Conservation (phyloP, 164 flowering plant species). For the Nymphaea thermarum region DNA sequence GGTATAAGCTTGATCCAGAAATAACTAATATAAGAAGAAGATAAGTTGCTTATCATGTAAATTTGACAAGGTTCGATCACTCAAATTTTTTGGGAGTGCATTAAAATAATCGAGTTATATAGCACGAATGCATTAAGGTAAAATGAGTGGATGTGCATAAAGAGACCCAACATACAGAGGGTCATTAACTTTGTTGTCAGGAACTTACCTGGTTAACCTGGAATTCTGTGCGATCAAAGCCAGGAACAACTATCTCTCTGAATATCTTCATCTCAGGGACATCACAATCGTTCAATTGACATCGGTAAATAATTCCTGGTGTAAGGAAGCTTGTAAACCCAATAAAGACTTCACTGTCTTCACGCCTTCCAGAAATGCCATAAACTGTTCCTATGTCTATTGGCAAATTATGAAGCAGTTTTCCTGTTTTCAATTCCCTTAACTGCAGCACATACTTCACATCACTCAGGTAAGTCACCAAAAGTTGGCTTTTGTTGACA, state of each 20-base stretch:
- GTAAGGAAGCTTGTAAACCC: slow-evolving; percentile 79
- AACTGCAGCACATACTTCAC: slow-evolving; percentile 77
- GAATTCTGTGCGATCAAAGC: slow-evolving; percentile 73
- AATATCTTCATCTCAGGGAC: slow-evolving; percentile 72
- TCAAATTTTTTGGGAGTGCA: no score
- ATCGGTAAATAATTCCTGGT: slow-evolving; percentile 85
- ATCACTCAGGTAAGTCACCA: slow-evolving; percentile 83
- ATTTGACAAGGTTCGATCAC: no score
- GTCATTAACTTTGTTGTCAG: no score
- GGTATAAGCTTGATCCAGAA: no score
- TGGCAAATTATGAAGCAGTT: slow-evolving; percentile 63
- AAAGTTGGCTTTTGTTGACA: slow-evolving; percentile 58
- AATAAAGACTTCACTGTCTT: slow-evolving; percentile 54
- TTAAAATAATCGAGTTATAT: no score
- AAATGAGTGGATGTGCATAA: no score
- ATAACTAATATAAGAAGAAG: no score
- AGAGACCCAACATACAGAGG: no score
- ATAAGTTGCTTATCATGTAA: no score
- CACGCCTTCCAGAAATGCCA: slow-evolving; percentile 59
- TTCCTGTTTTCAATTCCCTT: slow-evolving; percentile 75
- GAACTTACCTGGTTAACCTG: slow-evolving; percentile 72
- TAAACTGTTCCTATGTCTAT: slow-evolving; percentile 74
- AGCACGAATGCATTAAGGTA: no score
- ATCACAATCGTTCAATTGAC: slow-evolving; percentile 34
- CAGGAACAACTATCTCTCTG: slow-evolving; percentile 68